These are phyloP conservation scores for Aureobasidium sp. DNA, from an alignment of 2,329 filamentous ascomycete species.

Conservation along the genomic window DNA sequence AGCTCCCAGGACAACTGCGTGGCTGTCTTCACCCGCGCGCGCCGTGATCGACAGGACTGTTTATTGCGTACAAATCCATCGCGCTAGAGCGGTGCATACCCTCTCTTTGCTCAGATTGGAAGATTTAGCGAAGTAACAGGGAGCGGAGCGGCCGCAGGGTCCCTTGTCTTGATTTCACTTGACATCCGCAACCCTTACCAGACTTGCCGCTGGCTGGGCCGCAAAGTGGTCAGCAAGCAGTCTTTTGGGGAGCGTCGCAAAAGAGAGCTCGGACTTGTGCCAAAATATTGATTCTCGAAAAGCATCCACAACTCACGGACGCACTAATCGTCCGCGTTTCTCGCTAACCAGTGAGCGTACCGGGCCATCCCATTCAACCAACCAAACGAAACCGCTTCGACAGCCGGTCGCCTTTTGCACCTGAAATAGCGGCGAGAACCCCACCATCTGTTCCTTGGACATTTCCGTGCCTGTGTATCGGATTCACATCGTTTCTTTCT, in stretches of 20 bases:
- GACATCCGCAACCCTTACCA: neutral
- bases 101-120: neutral
- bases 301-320: slow-evolving; percentile 12
- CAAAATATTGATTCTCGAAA: slow-evolving; percentile 12
- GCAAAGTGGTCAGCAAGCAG: slow-evolving; percentile 7
- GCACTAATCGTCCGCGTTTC: slow-evolving; percentile 12
- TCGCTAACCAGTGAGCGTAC: slow-evolving; percentile 13
- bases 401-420: slow-evolving; percentile 13
- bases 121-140: slow-evolving; percentile 5
- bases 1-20: neutral
- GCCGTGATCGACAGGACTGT: slow-evolving; percentile 7
- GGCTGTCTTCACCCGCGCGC: slow-evolving; percentile 5
- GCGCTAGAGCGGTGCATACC: slow-evolving; percentile 12
- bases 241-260: neutral
- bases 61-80: slow-evolving; percentile 15
- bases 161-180: neutral
- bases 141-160: neutral
- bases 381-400: slow-evolving; percentile 14
- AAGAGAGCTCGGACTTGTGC: neutral
- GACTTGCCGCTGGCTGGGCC: neutral
- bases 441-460: slow-evolving; percentile 18
- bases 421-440: slow-evolving; percentile 18
- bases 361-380: slow-evolving; percentile 17
- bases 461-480: slow-evolving; percentile 17
- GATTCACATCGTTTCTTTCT: slow-evolving; percentile 18